These are phyloP conservation scores for Saururus chinensis DNA, from an alignment of 164 flowering plant genomes.

Conservation along the genomic window DNA sequence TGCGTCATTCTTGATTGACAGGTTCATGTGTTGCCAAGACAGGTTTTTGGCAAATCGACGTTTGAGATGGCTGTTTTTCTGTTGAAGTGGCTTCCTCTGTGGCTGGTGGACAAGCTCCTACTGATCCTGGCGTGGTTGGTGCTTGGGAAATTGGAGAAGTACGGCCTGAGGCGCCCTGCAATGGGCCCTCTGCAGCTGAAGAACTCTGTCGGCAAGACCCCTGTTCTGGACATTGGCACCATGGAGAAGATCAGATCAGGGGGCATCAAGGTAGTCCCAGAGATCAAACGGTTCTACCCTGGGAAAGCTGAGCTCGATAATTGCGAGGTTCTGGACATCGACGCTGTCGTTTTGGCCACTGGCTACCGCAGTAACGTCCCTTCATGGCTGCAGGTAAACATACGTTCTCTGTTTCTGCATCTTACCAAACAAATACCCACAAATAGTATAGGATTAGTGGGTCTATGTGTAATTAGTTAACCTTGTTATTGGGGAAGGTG, in stretches of 20 bases:
- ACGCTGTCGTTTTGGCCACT: conserved; percentile 66
- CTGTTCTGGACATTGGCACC: conserved; percentile 80
- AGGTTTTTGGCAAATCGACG: conserved; percentile 57
- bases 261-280: conserved; percentile 54
- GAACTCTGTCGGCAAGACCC: conserved; percentile 58
- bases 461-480: no score
- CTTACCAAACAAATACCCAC: neutral
- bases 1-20: conserved; percentile 5
- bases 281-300: conserved; percentile 37
- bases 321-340: conserved; percentile 48
- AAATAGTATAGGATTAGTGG: no score
- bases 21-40: conserved; percentile 86
- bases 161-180: conserved; percentile 62
- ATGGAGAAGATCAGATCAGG: conserved; percentile 61
- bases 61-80: conserved; percentile 41
- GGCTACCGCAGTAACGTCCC: conserved; percentile 45
- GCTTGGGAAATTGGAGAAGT: conserved; percentile 47
- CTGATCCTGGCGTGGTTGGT: conserved; percentile 40
- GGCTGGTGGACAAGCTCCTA: conserved; percentile 52
- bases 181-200: conserved; percentile 69
- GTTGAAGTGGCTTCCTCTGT: conserved; percentile 58
- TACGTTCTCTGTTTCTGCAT: neutral
- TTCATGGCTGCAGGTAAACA: conserved; percentile 72
- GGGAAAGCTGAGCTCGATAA: conserved; percentile 49
- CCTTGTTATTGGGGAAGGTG: no score